Conservation (phyloP, 2,329 filamentous ascomycete species). For the Trichoderma pleuroti region DNA sequence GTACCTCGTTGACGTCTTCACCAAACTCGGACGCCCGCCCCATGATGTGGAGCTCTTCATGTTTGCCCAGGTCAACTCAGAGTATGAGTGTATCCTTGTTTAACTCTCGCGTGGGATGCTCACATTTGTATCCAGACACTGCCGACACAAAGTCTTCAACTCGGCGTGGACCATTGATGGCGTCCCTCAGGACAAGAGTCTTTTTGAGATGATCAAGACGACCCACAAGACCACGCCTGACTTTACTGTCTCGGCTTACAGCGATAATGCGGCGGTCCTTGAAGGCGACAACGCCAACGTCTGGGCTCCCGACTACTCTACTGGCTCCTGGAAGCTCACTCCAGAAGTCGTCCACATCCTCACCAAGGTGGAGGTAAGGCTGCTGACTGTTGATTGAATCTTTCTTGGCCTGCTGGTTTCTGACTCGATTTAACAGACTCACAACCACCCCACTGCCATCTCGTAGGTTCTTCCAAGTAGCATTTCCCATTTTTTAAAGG, state of each 20-base stretch:
- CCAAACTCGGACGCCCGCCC: slow-evolving; percentile 54
- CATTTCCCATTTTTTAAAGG: not conserved
- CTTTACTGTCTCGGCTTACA: slow-evolving; percentile 91
- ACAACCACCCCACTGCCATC: slow-evolving; percentile 96
- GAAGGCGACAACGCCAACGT: slow-evolving; percentile 44
- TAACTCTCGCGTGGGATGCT: slow-evolving; percentile 9
- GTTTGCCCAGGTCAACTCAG: slow-evolving; percentile 99
- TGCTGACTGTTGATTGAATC: not conserved
- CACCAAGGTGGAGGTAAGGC: slow-evolving; percentile 72
- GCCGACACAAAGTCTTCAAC: slow-evolving; percentile 85
- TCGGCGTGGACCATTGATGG: slow-evolving; percentile 95
- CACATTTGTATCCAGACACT: slow-evolving; percentile 52
- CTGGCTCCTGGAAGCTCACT: slow-evolving; percentile 80
- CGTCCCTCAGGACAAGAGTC: slow-evolving; percentile 68
- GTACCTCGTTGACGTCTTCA: slow-evolving; percentile 70
- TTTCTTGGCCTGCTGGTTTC: not conserved
- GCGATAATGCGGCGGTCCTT: slow-evolving; percentile 93
- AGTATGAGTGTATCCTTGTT: slow-evolving; percentile 39
- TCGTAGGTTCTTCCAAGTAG: slow-evolving; percentile 43
- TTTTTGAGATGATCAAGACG: slow-evolving; percentile 96
- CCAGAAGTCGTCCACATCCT: slow-evolving; percentile 86
- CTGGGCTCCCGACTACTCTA: slow-evolving; percentile 85
- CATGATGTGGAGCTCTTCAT: slow-evolving; percentile 97
- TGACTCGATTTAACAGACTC: slow-evolving; percentile 50
- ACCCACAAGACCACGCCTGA: slow-evolving; percentile 80